A percentile compares a stretch with the other conserved stretches of the same genome.
Evolutionary conservation across 129 eudicot species (phyloP).

Genomic region (Oenanthe sinensis): DNA sequence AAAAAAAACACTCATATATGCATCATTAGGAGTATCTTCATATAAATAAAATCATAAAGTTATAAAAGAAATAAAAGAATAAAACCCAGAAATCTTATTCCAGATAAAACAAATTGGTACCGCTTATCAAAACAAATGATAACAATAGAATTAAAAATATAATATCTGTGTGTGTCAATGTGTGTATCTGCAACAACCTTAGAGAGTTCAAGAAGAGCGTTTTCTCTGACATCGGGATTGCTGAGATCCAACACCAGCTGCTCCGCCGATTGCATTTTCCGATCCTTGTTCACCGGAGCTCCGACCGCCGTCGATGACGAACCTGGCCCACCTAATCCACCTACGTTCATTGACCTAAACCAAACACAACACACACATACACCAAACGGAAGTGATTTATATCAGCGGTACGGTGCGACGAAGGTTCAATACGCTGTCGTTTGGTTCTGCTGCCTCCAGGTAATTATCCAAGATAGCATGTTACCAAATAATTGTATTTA

Average conservation of each 20-base stretch:
- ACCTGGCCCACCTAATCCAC: slow-evolving; percentile 17
- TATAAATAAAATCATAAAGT: background rate
- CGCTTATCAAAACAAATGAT: too few species aligned
- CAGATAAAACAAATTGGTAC: background rate
- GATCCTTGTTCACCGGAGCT: slow-evolving; percentile 26
- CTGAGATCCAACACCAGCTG: slow-evolving; percentile 90
- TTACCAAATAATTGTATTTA: too few species aligned
- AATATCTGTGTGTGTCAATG: background rate
- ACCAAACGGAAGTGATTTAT: background rate
- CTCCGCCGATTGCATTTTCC: slow-evolving; percentile 88
- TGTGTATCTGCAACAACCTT: slow-evolving; percentile 30
- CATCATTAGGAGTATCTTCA: background rate
- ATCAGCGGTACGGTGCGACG: background rate
- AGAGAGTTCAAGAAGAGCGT: slow-evolving; percentile 92
- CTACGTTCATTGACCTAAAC: slow-evolving; percentile 19
- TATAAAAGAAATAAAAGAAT: background rate
- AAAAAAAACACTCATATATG: background rate
- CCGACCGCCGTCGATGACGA: slow-evolving; percentile 14
- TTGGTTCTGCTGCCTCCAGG: background rate
- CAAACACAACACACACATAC: background rate
- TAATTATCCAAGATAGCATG: too few species aligned
- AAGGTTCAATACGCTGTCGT: background rate
- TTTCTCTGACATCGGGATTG: slow-evolving; percentile 85
- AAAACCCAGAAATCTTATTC: background rate
- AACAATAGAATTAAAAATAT: background rate